Evolutionary conservation across 345 rosid species (phyloP).

Genomic region (Passiflora organensis): DNA sequence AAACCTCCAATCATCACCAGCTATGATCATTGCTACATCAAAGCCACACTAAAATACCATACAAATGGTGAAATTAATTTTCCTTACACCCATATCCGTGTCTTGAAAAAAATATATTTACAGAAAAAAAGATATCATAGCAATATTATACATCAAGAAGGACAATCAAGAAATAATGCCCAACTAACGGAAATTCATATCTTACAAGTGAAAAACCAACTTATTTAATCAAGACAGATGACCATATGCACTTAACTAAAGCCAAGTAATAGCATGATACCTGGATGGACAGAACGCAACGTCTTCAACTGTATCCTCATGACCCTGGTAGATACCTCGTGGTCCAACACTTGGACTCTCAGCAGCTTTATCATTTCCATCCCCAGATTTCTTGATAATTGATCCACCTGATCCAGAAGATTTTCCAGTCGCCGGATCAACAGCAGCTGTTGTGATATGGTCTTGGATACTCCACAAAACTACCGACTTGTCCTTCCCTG

Average conservation of each 20-base stretch:
- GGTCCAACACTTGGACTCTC: slow-evolving; percentile 81
- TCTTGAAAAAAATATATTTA: too few species aligned
- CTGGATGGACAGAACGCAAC: slow-evolving; percentile 93
- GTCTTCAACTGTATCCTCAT: slow-evolving; percentile 97
- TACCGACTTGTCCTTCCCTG: slow-evolving; percentile 96
- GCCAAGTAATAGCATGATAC: slow-evolving; percentile 36
- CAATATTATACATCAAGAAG: not conserved
- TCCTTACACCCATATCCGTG: too few species aligned
- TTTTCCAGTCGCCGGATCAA: slow-evolving; percentile 56
- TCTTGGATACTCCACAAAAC: slow-evolving; percentile 98
- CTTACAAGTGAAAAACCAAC: too few species aligned
- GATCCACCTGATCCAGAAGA: slow-evolving; percentile 70
- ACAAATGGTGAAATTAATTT: too few species aligned
- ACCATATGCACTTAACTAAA: not conserved
- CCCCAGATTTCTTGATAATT: slow-evolving; percentile 61
- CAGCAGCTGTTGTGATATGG: slow-evolving; percentile 65
- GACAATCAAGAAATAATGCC: not conserved
- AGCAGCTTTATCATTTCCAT: slow-evolving; percentile 58
- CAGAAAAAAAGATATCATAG: too few species aligned
- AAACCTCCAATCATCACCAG: slow-evolving; percentile 5
- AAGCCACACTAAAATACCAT: not conserved
- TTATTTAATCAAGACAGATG: not conserved
- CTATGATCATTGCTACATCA: not conserved
- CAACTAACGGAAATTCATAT: too few species aligned
- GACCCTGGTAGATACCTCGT: slow-evolving; percentile 89